Percentiles rank a stretch among this genome's conserved stretches.
Conservation (phyloP, 805 yeast species). For the Ogataea methylovora region DNA sequence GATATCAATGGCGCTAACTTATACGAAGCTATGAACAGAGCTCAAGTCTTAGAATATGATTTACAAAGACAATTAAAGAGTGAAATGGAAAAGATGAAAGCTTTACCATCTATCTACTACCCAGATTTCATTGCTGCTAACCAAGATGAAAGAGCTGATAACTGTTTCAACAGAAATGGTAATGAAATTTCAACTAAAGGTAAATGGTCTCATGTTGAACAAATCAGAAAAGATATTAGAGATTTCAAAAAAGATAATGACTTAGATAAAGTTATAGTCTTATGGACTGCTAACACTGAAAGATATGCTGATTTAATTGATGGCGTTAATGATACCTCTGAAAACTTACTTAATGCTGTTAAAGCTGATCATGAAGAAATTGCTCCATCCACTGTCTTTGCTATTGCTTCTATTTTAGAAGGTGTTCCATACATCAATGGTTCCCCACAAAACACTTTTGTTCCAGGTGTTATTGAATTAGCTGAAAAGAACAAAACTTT, state of each 20-base stretch:
- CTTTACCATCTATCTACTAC: constrained; percentile 82
- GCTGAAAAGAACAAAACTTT: constrained; percentile 71
- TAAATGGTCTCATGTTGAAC: constrained; percentile 89
- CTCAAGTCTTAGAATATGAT: constrained; percentile 80
- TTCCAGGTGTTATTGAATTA: constrained; percentile 87
- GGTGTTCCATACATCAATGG: constrained; percentile 89
- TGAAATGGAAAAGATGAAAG: constrained; percentile 52
- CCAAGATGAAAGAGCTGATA: constrained; percentile 88
- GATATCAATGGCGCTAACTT: constrained; percentile 73
- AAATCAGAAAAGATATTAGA: constrained; percentile 74
- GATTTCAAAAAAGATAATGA: constrained; percentile 64
- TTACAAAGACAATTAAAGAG: constrained; percentile 70
- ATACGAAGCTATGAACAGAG: constrained; percentile 73
- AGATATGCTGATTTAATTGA: constrained; percentile 71
- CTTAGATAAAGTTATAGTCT: constrained; percentile 80
- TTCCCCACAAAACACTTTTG: constrained; percentile 96
- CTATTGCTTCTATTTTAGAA: constrained; percentile 88
- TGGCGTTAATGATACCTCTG: constrained; percentile 86
- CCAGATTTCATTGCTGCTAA: constrained; percentile 96
- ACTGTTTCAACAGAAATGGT: constrained; percentile 55
- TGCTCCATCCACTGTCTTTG: constrained; percentile 90
- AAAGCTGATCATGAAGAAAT: constrained; percentile 77
- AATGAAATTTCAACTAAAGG: constrained; percentile 46
- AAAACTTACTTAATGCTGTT: constrained; percentile 64
- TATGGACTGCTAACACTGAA: constrained; percentile 98